Base-by-base conservation (phyloP, 192 early-diverging fungal genomes). In the Coemansia furcata region DNA sequence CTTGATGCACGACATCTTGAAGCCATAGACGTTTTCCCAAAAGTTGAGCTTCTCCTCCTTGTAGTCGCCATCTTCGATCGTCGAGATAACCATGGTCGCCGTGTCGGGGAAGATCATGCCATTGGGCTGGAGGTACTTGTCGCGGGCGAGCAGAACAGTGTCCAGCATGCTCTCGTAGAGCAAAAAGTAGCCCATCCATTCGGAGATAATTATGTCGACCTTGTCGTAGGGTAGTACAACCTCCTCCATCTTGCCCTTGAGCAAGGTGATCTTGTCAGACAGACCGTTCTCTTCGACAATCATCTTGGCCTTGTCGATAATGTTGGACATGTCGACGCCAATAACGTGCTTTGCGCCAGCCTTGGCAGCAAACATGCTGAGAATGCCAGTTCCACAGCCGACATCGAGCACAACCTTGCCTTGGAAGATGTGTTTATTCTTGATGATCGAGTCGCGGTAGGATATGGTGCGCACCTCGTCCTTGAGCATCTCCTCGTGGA, bases 171-270 rank as follows among this genome's bases (percentile, higher is more conserved):
- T 91, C 86, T 99, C 96, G 83, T 96, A 98, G 43, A 98, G 83
- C 71, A 99, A 88, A 73, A 94, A 95, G 85, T 99, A 99, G 26
- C 98, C 98, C 98, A 99, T 99, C 98, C 98, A 99, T 72, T 99
- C 98, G 6, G 95, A 97, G 63, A 99, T 96, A 62, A 99, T 99
- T 68, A 99, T 98, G 77, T 99, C 98, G 36, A 98, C 96, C 75
- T 98, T 91, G 58, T 91, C 87, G 44, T 95, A 95, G 21, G 98
- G 96, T 63, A 99, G 84, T 15, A 78, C 76, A 17, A 99, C 92
- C 68, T 99, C 96, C 79, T 99, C 98, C 87, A 99, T 96, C 82
- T 96, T 96, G 61, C 98, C 96, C 83, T 96, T 90, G 32, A 97
- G 85, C 61, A 99, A 86, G 9, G 92, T 89, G 58, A 99, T 87